Evolutionary conservation across 2,329 filamentous ascomycete genomes (phyloP), one percentile per base, ranked within the genome.

Genomic region (Aureobasidium musti): DNA sequence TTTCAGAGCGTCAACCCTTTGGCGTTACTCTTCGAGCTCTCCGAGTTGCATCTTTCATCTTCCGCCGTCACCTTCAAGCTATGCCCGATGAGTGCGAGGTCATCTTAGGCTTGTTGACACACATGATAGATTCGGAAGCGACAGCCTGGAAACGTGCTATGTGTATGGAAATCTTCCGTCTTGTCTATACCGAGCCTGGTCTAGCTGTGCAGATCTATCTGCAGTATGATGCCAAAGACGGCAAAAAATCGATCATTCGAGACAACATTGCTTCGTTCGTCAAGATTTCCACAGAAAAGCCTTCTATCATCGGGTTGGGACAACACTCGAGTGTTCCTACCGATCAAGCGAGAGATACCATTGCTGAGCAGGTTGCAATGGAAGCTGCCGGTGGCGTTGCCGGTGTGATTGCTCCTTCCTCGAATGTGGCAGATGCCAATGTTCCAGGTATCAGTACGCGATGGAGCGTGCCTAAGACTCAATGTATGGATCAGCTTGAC

Each of bases 401-500:
- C 37, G 94, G 94, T 56, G 91, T 97, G 30, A 96, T 98, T 73
- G 87, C 89, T 66, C 86, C 89, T 47, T 86, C 89, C 8, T 85
- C 89, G 39, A 84, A 86, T 19, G 82, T 87, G 0, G 87, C 89
- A 66, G 88, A 89, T 30, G 82, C 85, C 30, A 90, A 85, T 69
- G 87, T 86, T 0, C 80, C 82, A 57, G 92, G 92, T 10, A 93
- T 99, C 73, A 97, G 92, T 77, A 87, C 85, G 3, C 91, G 96
- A 73, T 98, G 92, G 92, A 99, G 95, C 77, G 86, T 89, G 14
- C 86, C 97, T 68, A 87, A 92, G 59, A 90, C 92, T 13, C 89
- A 92, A 5, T 97, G 92, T 74, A 91, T 98, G 68, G 95, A 99
- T 72, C 91, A 97, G 70, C 85, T 98, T 23, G 95, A 99, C 79